These are phyloP conservation scores for Fraxinus pennsylvanica DNA, from an alignment of 257 asterid species.

Conservation along the genomic window DNA sequence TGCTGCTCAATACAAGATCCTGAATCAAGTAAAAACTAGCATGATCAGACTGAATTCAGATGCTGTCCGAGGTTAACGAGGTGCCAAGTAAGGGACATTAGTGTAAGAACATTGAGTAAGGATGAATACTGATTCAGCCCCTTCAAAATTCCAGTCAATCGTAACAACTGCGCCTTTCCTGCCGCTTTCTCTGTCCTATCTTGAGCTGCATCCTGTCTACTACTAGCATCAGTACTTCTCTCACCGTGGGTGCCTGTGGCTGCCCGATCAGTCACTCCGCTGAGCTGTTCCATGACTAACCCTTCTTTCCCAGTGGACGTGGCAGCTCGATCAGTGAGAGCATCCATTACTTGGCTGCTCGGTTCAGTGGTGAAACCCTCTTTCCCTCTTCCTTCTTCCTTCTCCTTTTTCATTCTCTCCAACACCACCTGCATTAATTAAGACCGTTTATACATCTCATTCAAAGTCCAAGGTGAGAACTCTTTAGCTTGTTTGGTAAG, in stretches of 20 bases:
- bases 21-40: neutral
- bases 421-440: conserved; percentile 51
- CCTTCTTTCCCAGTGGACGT: conserved; percentile 2
- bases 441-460: neutral
- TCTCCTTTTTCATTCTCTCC: conserved; percentile 70
- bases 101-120: conserved; percentile 51
- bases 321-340: conserved; percentile 22
- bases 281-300: neutral
- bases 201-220: neutral
- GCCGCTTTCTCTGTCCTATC: conserved; percentile 13
- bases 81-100: conserved; percentile 66
- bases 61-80: conserved; percentile 51
- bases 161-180: conserved; percentile 27
- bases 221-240: too few species aligned
- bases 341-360: conserved; percentile 15
- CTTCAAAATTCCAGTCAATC: conserved; percentile 40
- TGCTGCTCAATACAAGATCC: neutral
- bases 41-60: conserved; percentile 25
- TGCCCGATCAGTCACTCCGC: neutral
- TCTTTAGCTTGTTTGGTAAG: too few species aligned
- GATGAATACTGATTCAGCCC: conserved; percentile 65
- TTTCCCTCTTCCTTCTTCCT: conserved; percentile 58
- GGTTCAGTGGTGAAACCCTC: conserved; percentile 25
- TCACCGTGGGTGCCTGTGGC: too few species aligned
- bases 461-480: neutral